Evolutionary conservation across 306 rosid species (phyloP), one percentile per base, ranked within the genome.

Genomic region (Glycyrrhiza uralensis): DNA sequence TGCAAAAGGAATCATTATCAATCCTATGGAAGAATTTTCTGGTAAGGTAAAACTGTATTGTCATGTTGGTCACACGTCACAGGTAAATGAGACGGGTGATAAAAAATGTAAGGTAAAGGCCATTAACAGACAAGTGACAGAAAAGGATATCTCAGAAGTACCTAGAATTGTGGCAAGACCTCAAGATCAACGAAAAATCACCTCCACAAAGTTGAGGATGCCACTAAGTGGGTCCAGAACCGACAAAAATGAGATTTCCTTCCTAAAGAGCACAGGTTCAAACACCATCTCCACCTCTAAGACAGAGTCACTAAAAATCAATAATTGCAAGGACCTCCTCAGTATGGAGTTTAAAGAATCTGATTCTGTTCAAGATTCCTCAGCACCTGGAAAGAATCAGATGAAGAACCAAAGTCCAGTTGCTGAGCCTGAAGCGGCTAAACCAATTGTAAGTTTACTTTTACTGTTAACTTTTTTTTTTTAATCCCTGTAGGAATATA

Each of bases 361-460:
- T 57, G 42, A 74, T 17, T 68, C 26, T 87, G 81, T 36, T 36
- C n/a, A n/a, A n/a, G n/a, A n/a, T 36, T 10, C 42, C n/a, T n/a
- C n/a, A n/a, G n/a, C n/a, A n/a, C n/a, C n/a, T n/a, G n/a, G 29
- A 47, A 87, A 79, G 80, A 83, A 41, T 52, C 84, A 74, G 61
- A 47, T 47, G 66, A 83, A 79, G 85, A 90, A 82, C 80, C 86
- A 46, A 62, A 80, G 64, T 60, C 41, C 75, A 7, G 68, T 38
- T 72, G 82, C 82, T 46, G 80, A 86, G 76, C 76, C 80, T 22
- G 72, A 45, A 35, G 74, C 61, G 59, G 73, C 74, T 45, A 86
- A 81, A 72, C 45, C 83, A 74, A 60, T 71, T 42, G 91, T 84
- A 75, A 80, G 89, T 83, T 24, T 45, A 61, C 61, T 63, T 61